These are phyloP conservation scores for Senecio squalidus DNA, from an alignment of 140 eudicot species.

Conservation along the genomic window DNA sequence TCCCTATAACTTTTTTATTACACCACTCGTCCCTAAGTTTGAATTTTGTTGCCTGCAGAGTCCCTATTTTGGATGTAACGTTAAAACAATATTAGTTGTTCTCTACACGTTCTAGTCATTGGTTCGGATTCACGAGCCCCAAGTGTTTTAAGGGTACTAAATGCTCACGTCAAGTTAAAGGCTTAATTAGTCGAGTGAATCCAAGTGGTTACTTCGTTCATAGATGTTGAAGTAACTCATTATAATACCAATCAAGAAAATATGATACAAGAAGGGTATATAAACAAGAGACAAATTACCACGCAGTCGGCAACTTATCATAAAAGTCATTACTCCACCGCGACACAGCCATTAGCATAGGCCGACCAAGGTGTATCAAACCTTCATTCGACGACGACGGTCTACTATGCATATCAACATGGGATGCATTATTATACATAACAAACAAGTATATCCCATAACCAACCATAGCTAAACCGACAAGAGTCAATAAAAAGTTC, in stretches of 20 bases:
- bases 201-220: no score
- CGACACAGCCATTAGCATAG: slow-evolving; percentile 59
- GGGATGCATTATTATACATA: slow-evolving; percentile 45
- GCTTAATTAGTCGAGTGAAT: no score
- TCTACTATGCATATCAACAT: slow-evolving; percentile 19
- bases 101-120: no score
- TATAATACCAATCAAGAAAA: not conserved
- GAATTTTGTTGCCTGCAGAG: no score
- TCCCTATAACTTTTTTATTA: no score
- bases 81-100: no score
- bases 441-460: slow-evolving; percentile 85
- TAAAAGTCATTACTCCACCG: slow-evolving; percentile 33
- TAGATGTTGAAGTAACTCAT: no score
- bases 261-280: not conserved
- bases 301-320: slow-evolving; percentile 69
- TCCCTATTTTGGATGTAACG: no score
- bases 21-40: no score
- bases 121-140: no score
- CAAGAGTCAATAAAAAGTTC: slow-evolving; percentile 65
- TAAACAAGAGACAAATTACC: slow-evolving; percentile 35
- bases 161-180: no score
- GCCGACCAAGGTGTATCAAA: slow-evolving; percentile 59
- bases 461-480: slow-evolving; percentile 83
- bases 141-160: no score
- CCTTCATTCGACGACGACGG: slow-evolving; percentile 29